Conservation (phyloP, 129 eudicot species). For the Artemisia tridentata region DNA sequence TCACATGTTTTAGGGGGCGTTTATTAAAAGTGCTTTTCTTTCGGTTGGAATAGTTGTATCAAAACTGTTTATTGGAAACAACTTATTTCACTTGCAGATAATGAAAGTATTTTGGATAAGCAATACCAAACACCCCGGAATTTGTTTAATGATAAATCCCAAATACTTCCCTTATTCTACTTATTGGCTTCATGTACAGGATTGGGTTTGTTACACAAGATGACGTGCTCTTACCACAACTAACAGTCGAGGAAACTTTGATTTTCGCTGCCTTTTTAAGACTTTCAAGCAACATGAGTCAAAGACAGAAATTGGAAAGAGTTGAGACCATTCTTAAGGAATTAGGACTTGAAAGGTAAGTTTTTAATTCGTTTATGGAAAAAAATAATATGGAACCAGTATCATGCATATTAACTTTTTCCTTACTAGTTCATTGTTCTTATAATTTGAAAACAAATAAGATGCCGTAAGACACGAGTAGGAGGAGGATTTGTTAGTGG, state of each 20-base stretch:
- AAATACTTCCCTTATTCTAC: background rate
- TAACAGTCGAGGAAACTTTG: slow-evolving; percentile 92
- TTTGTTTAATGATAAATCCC: too few relatives aligned
- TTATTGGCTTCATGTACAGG: slow-evolving; percentile 34
- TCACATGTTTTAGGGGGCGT: too few relatives aligned
- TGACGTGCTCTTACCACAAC: slow-evolving; percentile 83
- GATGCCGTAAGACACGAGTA: slow-evolving; percentile 87
- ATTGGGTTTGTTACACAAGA: slow-evolving; percentile 97
- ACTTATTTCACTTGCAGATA: too few relatives aligned
- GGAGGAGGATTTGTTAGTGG: slow-evolving; percentile 91
- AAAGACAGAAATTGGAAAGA: slow-evolving; percentile 63
- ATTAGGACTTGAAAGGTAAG: slow-evolving; percentile 96
- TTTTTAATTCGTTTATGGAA: background rate
- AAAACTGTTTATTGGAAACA: too few relatives aligned
- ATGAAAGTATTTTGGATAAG: too few relatives aligned
- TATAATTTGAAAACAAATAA: slow-evolving; percentile 25
- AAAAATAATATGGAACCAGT: background rate
- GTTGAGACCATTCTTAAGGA: slow-evolving; percentile 81
- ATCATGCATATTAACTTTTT: background rate
- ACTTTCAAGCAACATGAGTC: slow-evolving; percentile 79
- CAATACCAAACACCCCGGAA: too few relatives aligned
- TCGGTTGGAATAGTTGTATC: too few relatives aligned
- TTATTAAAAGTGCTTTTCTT: too few relatives aligned
- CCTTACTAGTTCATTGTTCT: slow-evolving; percentile 20
- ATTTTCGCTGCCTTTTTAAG: slow-evolving; percentile 86